These are phyloP conservation scores for Fusarium bactridioides DNA, from an alignment of 2,329 filamentous ascomycete genomes.

Conservation along the genomic window DNA sequence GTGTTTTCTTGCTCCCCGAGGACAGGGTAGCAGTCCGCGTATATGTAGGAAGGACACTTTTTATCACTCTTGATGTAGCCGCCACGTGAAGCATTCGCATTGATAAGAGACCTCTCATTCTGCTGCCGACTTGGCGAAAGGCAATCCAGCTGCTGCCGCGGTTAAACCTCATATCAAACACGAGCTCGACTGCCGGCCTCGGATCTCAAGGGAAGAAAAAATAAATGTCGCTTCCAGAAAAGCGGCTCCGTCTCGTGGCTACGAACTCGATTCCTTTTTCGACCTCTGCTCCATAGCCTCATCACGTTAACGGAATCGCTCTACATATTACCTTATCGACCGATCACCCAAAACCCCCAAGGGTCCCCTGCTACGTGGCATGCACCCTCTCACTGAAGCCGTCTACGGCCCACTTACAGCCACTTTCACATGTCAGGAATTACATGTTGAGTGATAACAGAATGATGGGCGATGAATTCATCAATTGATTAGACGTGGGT, in stretches of 20 bases:
- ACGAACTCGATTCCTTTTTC: conserved; percentile 34
- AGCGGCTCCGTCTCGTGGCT: conserved; percentile 23
- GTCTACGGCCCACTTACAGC: conserved; percentile 35
- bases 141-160: conserved; percentile 30
- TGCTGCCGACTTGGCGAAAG: conserved; percentile 18
- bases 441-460: neutral
- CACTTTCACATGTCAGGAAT: conserved; percentile 46
- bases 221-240: conserved; percentile 29
- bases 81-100: neutral
- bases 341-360: conserved; percentile 12
- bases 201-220: conserved; percentile 26
- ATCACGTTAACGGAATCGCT: conserved; percentile 26
- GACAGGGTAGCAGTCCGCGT: conserved; percentile 3
- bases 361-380: conserved; percentile 27
- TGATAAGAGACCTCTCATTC: conserved; percentile 29
- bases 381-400: conserved; percentile 27
- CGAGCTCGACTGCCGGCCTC: conserved; percentile 29
- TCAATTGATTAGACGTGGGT: conserved; percentile 13
- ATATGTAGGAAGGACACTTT: neutral
- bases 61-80: neutral
- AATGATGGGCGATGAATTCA: neutral
- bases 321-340: conserved; percentile 32
- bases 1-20: no score
- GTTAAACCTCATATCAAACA: conserved; percentile 20
- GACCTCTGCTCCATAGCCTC: conserved; percentile 22